A percentile compares a stretch with the other conserved stretches of the same genome.
These are phyloP conservation scores for Chytriomyces hyalinus DNA, from an alignment of 192 early-diverging fungal species.

Conservation along the genomic window DNA sequence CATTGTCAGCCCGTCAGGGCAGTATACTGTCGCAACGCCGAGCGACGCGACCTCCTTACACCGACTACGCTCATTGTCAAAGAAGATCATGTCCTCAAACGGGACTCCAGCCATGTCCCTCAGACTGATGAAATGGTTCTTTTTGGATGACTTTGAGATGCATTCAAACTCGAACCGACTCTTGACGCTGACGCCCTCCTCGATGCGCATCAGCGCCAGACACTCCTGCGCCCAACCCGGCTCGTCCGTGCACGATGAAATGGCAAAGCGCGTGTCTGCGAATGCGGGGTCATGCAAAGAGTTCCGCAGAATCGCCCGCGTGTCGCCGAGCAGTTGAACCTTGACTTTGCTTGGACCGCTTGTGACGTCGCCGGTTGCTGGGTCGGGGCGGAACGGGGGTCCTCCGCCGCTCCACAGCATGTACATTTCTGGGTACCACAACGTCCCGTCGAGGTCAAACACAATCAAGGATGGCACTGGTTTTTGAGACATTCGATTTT, in stretches of 20 bases:
- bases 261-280: conserved; percentile 41
- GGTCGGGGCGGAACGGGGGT: not conserved
- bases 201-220: conserved; percentile 31
- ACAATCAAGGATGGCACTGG: conserved; percentile 45
- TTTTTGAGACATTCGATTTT: not conserved
- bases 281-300: conserved; percentile 37
- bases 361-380: not conserved
- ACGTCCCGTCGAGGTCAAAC: conserved; percentile 52
- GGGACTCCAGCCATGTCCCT: conserved; percentile 38
- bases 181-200: conserved; percentile 20
- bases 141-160: conserved; percentile 34
- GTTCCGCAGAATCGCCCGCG: conserved; percentile 36
- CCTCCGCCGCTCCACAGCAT: conserved; percentile 33
- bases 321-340: conserved; percentile 39
- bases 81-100: conserved; percentile 56
- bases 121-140: conserved; percentile 43
- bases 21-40: conserved; percentile 48
- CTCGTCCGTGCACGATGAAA: conserved; percentile 45
- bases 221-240: conserved; percentile 53
- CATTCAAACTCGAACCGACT: conserved; percentile 9
- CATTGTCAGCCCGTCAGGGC: conserved; percentile 40
- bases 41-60: conserved; percentile 44
- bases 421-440: conserved; percentile 45
- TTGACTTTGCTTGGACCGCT: not conserved
- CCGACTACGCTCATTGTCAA: conserved; percentile 51